Base-by-base conservation (phyloP, 2,329 filamentous ascomycete genomes). In the Neobulgaria alba region DNA sequence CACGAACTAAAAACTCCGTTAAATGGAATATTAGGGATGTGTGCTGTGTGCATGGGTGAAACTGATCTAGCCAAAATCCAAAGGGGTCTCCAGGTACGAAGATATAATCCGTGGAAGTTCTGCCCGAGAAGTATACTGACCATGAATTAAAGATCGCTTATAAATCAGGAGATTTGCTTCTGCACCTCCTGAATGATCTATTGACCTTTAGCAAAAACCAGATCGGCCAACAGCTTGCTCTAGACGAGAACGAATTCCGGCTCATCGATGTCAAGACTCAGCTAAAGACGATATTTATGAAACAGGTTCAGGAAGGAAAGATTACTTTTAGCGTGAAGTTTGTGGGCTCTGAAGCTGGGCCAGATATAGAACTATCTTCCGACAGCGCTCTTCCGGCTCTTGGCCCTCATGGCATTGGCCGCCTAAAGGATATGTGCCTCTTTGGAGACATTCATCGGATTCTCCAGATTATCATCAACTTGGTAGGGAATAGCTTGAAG, bases 11-110 rank as follows among this genome's bases (percentile, higher is more conserved):
- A 95, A 59, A 98, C 92, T 1, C 92, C 92, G 0, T 71, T 96
- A 42, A 96, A 96, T 57, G 92, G 90, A 10, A 95, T 96, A 36
- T 71, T 98, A 55, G 92, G 92, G 44, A 92, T 95, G 82, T 89
- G 83, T 52, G 84, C 87, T 0, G 83, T 95, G 1, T 92, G 86
- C 61, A 92, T 95, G 86, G 84, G 88, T 49, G 88, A 95, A 59
- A 81, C 89, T 36, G 86, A 94, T 54, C 66, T 88, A 10, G 61
- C 71, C 21, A 77, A 82, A 50, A 79, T 95, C 49, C 88, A 89
- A 60, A 77, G 88, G 51, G 92, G 33, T 18, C n/a, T 35, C 16
- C 33, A 35, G 30, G n/a, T n/a, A n/a, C n/a, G n/a, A n/a, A n/a
- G n/a, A n/a, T n/a, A n/a, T n/a, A n/a, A n/a, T n/a, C n/a, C n/a